Evolutionary conservation across 1,284 basidiomycete genomes (phyloP).

Genomic region (Ceratobasidium sp.): DNA sequence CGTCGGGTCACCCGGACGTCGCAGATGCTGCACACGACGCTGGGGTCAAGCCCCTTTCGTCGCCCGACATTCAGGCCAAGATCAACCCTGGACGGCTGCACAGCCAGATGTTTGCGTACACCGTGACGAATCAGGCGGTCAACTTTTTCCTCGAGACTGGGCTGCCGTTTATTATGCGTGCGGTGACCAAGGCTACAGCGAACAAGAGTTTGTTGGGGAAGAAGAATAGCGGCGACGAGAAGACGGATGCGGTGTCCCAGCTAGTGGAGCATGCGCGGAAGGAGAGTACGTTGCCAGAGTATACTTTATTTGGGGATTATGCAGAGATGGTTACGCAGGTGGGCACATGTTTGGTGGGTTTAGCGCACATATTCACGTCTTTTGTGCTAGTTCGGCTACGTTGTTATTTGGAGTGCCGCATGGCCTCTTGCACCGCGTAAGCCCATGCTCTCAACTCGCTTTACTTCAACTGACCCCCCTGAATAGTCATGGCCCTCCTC

Average conservation of each 20-base stretch:
- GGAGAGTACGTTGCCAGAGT: conserved; percentile 84
- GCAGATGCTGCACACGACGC: conserved; percentile 47
- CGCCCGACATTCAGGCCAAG: conserved; percentile 33
- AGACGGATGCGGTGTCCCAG: conserved; percentile 66
- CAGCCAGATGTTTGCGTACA: conserved; percentile 94
- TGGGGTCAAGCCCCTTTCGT: conserved; percentile 45
- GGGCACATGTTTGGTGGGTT: neutral
- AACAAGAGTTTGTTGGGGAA: conserved; percentile 53
- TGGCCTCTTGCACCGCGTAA: conserved; percentile 91
- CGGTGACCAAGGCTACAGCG: conserved; percentile 58
- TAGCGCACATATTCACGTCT: conserved; percentile 42
- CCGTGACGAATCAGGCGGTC: conserved; percentile 90
- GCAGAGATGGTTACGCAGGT: conserved; percentile 89
- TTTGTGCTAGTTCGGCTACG: conserved; percentile 80
- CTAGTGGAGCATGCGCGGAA: conserved; percentile 81
- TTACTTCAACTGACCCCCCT: conserved; percentile 16
- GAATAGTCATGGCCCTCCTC: conserved; percentile 72
- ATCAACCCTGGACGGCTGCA: conserved; percentile 70
- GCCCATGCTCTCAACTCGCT: conserved; percentile 50
- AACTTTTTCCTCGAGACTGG: conserved; percentile 87
- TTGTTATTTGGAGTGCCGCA: conserved; percentile 90
- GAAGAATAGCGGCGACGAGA: conserved; percentile 69
- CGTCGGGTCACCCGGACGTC: conserved; percentile 40
- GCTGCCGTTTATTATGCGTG: conserved; percentile 81
- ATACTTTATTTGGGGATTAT: conserved; percentile 85